Base-by-base conservation (phyloP, 352 stramenopile species). In the Globisporangium iwayamae region DNA sequence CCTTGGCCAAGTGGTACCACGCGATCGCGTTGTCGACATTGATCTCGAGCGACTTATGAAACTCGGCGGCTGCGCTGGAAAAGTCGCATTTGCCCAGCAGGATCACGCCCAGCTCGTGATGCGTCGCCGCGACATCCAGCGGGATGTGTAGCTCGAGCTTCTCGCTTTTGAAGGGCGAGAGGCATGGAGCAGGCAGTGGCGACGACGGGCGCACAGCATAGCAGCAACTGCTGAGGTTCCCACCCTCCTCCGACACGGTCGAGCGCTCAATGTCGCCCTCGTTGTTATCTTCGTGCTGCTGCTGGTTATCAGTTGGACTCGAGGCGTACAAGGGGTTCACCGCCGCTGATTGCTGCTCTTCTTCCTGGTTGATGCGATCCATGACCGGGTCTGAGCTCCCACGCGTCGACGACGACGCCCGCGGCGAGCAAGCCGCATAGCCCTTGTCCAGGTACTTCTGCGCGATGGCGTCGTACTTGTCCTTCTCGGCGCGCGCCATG, bases 1-100 rank as follows among this genome's bases (percentile, higher is more conserved):
- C 82, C 63, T 82, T 91, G 13, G 82, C 82, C 43, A 89, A 68
- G 50, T 87, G 67, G 43, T 83, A 81, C 78, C 78, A 88, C n/a
- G 68, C 51, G 5, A 61, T 60, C 3, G 78, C 73, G 32, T 84
- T 78, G 10, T 66, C 51, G 8, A 58, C 28, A 30, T 87, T 63
- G 7, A 89, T 53, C 16, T 74, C 63, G 11, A 87, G 57, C 6
- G 75, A 75, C 20, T 75, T 73, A 39, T 81, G 72, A 25, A 91
- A 72, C 50, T 78, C 76, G 2, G 62, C 36, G 2, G 68, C 70
- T 4, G 82, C 82, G 11, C 59, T 62, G 0, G 22, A 62, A 60
- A 78, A 87, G 48, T 86, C 74, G 22, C 70, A 70, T 62, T 83
- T 79, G 25, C 70, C 60, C 5, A 91, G 46, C 16, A 89, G 53